Conservation (phyloP, 2,329 filamentous ascomycete genomes). For the Nannizziopsis arthrosporioides region DNA sequence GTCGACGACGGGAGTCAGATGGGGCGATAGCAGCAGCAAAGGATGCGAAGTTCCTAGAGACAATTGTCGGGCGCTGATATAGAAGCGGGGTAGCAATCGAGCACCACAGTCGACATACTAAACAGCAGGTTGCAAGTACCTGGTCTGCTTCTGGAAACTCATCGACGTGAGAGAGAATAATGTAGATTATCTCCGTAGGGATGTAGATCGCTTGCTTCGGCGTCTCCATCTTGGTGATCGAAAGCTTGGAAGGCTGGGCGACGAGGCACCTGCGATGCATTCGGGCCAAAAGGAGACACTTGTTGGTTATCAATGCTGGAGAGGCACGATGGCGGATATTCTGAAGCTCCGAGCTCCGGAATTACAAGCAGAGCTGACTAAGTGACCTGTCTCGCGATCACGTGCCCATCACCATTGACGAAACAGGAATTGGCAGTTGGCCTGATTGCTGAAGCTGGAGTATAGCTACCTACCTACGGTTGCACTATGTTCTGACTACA, state of each 20-base stretch:
- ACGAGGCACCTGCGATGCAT: too few species aligned
- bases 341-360: too few species aligned
- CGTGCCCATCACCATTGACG: too few species aligned
- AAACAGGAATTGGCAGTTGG: too few species aligned
- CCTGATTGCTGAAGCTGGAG: too few species aligned
- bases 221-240: neutral
- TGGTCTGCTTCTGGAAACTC: conserved; percentile 27
- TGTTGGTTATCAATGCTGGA: too few species aligned
- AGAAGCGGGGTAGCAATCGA: conserved; percentile 40
- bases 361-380: too few species aligned
- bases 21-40: conserved; percentile 48
- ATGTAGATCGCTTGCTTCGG: conserved; percentile 27
- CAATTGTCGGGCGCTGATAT: conserved; percentile 42
- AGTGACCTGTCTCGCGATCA: too few species aligned
- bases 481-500: too few species aligned
- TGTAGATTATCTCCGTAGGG: conserved; percentile 44
- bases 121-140: conserved; percentile 41
- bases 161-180: conserved; percentile 39
- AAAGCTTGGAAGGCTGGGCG: neutral
- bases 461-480: too few species aligned
- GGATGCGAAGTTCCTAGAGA: conserved; percentile 41
- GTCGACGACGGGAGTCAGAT: conserved; percentile 36
- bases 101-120: conserved; percentile 48
- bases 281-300: too few species aligned
- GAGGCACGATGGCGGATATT: too few species aligned